phyloP scores from a whole-genome alignment of 2,329 filamentous ascomycete species.

The Lizonia empirigonia region DNA sequence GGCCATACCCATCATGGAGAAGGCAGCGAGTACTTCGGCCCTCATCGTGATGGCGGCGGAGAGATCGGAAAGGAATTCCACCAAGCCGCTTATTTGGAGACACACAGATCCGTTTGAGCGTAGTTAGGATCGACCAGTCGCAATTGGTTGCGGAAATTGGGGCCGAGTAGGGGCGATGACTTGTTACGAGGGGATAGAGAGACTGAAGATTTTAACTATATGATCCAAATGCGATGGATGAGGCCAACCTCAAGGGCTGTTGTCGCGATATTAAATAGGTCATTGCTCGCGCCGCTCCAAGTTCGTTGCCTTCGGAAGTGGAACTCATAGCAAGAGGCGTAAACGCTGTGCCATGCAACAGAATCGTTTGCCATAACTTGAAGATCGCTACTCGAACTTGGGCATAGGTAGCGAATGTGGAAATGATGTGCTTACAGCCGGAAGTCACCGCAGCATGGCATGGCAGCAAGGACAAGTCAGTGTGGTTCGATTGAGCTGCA shows the following conservation, averaged over 20 bases:
- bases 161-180: background rate
- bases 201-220: background rate
- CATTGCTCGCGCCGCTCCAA: background rate
- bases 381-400: conserved; percentile 9
- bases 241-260: background rate
- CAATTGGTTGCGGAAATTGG: background rate
- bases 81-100: background rate
- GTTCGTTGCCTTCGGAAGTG: background rate
- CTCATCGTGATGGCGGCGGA: background rate
- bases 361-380: background rate
- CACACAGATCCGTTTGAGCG: background rate
- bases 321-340: background rate
- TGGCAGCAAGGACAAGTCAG: background rate
- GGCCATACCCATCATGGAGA: conserved; percentile 3
- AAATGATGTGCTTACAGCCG: conserved; percentile 6
- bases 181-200: background rate
- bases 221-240: background rate
- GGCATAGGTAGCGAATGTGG: conserved; percentile 13
- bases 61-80: background rate
- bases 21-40: background rate
- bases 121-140: background rate
- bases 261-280: conserved; percentile 3
- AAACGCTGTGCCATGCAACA: background rate
- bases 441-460: background rate
- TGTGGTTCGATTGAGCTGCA: background rate